Percentiles rank a stretch among this genome's conserved stretches.
Conservation (phyloP, 345 rosid genomes). For the Brassica carinata region DNA sequence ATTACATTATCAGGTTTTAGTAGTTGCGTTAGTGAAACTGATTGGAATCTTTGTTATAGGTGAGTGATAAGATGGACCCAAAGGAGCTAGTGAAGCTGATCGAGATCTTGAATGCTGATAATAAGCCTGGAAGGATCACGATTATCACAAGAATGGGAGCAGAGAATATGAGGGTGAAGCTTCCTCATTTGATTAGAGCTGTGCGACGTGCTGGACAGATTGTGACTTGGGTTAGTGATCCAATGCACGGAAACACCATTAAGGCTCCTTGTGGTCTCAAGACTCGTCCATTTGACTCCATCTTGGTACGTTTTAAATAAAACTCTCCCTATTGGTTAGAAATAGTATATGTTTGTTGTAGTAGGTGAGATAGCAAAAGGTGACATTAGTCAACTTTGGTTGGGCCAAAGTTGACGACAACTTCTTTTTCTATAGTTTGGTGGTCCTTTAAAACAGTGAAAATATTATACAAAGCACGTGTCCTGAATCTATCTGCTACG, state of each 20-base stretch:
- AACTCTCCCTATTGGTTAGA: neutral
- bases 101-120: constrained; percentile 84
- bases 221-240: constrained; percentile 95
- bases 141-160: constrained; percentile 92
- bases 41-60: constrained; percentile 45
- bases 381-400: constrained; percentile 22
- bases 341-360: constrained; percentile 26
- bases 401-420: constrained; percentile 27
- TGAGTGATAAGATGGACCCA: constrained; percentile 93
- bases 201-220: constrained; percentile 78
- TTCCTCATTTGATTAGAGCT: constrained; percentile 83
- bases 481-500: neutral
- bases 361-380: constrained; percentile 35
- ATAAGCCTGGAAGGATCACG: constrained; percentile 85
- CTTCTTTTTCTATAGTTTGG: constrained; percentile 26
- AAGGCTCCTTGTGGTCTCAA: constrained; percentile 95
- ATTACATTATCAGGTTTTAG: neutral
- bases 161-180: constrained; percentile 93
- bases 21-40: neutral
- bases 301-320: constrained; percentile 49
- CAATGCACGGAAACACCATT: constrained; percentile 96
- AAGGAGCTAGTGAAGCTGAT: constrained; percentile 81
- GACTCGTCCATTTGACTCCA: constrained; percentile 90
- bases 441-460: constrained; percentile 5
- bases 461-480: neutral